A percentile compares a stretch with the other conserved stretches of the same genome.
Evolutionary conservation across 345 rosid genomes (phyloP).

Genomic region (Bretschneidera sinensis): DNA sequence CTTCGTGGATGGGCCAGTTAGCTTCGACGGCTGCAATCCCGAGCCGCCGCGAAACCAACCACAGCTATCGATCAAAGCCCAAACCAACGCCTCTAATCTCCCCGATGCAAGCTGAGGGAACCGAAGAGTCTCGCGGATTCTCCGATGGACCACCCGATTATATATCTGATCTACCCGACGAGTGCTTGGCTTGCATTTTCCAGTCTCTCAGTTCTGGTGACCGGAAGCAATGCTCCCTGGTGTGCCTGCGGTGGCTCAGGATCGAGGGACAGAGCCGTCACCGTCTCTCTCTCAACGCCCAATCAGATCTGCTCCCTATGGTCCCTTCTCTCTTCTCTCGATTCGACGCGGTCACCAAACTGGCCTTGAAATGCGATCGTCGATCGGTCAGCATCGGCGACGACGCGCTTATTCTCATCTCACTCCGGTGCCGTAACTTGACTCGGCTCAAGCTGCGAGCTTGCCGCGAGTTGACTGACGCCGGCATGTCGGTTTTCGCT

Average conservation of each 20-base stretch:
- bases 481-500: slow-evolving; percentile 63
- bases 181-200: slow-evolving; percentile 71
- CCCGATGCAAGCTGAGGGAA: slow-evolving; percentile 32
- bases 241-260: slow-evolving; percentile 66
- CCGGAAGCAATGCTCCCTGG: slow-evolving; percentile 66
- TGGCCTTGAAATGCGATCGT: slow-evolving; percentile 79
- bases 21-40: slow-evolving; percentile 48
- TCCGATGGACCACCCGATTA: slow-evolving; percentile 31
- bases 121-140: not conserved
- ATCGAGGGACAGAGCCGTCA: slow-evolving; percentile 85
- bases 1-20: slow-evolving; percentile 71
- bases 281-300: slow-evolving; percentile 73
- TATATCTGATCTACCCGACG: slow-evolving; percentile 74
- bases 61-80: slow-evolving; percentile 29
- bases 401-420: slow-evolving; percentile 59
- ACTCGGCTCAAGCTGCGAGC: slow-evolving; percentile 77
- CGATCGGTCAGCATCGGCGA: slow-evolving; percentile 68
- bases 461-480: slow-evolving; percentile 72
- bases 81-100: slow-evolving; percentile 15
- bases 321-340: slow-evolving; percentile 61
- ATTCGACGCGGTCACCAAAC: slow-evolving; percentile 82
- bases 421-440: slow-evolving; percentile 56
- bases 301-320: slow-evolving; percentile 47
- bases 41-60: slow-evolving; percentile 33
- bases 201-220: slow-evolving; percentile 57